Conservation (phyloP, 345 rosid genomes). For the Psidium guajava region DNA sequence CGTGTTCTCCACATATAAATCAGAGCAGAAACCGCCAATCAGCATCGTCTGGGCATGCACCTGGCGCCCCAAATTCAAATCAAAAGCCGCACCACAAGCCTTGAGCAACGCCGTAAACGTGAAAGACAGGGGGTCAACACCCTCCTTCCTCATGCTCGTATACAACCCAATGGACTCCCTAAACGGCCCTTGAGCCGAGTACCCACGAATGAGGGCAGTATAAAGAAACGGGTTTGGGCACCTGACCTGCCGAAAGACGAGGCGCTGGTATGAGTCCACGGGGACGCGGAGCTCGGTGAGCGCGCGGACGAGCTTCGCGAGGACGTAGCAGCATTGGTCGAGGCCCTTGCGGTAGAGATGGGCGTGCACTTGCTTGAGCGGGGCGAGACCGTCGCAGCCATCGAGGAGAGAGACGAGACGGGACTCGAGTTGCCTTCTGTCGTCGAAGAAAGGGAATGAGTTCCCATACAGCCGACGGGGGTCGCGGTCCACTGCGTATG, state of each 20-base stretch:
- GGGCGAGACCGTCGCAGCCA: slow-evolving; percentile 23
- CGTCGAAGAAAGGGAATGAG: not conserved
- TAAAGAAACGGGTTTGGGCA: slow-evolving; percentile 63
- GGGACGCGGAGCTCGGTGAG: slow-evolving; percentile 40
- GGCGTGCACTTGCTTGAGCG: slow-evolving; percentile 50
- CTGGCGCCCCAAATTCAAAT: slow-evolving; percentile 49
- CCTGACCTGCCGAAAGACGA: slow-evolving; percentile 37
- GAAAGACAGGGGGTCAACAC: slow-evolving; percentile 49
- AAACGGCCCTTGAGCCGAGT: slow-evolving; percentile 25
- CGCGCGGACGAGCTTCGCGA: slow-evolving; percentile 60
- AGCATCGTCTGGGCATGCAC: slow-evolving; percentile 64
- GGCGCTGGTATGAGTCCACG: slow-evolving; percentile 39
- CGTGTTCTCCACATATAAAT: slow-evolving; percentile 53
- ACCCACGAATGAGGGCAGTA: slow-evolving; percentile 67
- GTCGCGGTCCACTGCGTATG: not conserved
- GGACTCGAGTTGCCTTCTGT: slow-evolving; percentile 9
- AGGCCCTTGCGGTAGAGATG: slow-evolving; percentile 32
- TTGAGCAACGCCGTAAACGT: slow-evolving; percentile 74
- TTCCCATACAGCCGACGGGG: not conserved
- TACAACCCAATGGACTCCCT: slow-evolving; percentile 30
- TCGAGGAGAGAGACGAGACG: slow-evolving; percentile 40
- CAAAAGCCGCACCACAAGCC: slow-evolving; percentile 26
- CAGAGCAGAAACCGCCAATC: slow-evolving; percentile 51
- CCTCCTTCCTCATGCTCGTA: slow-evolving; percentile 36
- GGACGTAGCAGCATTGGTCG: slow-evolving; percentile 44